Evolutionary conservation across 345 rosid species (phyloP).

Genomic region (Arabis alpina): DNA sequence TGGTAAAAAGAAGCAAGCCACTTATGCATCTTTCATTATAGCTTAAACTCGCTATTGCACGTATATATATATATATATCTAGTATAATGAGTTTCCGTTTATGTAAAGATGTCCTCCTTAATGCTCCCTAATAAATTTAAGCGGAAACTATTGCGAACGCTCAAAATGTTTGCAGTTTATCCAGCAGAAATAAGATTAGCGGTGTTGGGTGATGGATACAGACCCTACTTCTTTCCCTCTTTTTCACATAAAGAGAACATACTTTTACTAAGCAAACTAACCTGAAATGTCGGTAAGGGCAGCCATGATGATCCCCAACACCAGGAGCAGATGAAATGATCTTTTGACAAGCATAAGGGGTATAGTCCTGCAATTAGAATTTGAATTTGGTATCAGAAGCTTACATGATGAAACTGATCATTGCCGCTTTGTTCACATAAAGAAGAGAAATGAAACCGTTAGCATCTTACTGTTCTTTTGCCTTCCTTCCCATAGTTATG

Average conservation of each 20-base stretch:
- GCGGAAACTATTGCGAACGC: background rate
- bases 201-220: background rate
- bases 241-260: background rate
- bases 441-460: background rate
- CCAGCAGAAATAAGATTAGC: too few relatives aligned
- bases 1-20: too few relatives aligned
- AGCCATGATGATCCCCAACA: slow-evolving; percentile 90
- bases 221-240: background rate
- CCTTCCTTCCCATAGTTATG: slow-evolving; percentile 96
- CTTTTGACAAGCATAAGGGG: slow-evolving; percentile 93
- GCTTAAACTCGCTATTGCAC: too few relatives aligned
- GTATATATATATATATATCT: too few relatives aligned
- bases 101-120: too few relatives aligned
- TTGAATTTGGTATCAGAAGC: slow-evolving; percentile 17
- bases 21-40: background rate
- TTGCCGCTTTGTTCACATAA: background rate
- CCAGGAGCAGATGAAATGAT: slow-evolving; percentile 78
- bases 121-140: background rate
- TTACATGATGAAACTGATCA: background rate
- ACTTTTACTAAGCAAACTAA: slow-evolving; percentile 33
- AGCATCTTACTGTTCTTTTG: slow-evolving; percentile 77
- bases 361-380: slow-evolving; percentile 75
- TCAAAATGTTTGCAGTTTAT: background rate
- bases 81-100: too few relatives aligned
- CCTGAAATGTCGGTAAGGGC: slow-evolving; percentile 98